Evolutionary conservation across 306 rosid species (phyloP), one percentile per base, ranked within the genome.

Genomic region (Abrus pulchellus): DNA sequence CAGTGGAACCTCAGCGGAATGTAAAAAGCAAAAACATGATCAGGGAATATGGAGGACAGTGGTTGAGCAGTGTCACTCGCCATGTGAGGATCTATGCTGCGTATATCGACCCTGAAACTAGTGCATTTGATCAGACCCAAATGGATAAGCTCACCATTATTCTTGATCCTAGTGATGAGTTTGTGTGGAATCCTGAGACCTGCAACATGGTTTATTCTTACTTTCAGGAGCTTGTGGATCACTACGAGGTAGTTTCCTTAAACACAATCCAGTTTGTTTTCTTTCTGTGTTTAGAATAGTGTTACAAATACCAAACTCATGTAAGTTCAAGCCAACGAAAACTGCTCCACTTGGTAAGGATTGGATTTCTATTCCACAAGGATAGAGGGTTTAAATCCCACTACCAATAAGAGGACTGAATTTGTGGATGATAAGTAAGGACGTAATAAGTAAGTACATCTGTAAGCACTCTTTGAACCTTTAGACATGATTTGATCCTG

Each of bases 201-300:
- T 87, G 90, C 78, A 83, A 83, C 50, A 83, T 90, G 89, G 93
- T 93, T 43, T 93, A 78, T 80, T 87, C 96, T 66, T 93, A 90
- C 86, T 95, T 95, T 81, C 99, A 95, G 44, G 96, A 93, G 82
- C 99, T 93, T 82, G 99, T 93, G 9, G 98, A 95, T 88, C 97
- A 93, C 78, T 91, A 95, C 11, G 98, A 93, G 99, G 98, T 95
- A 86, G 27, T 61, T 38, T 55, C 43, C 56, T 74, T 63, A 55
- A 28, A 33, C 38, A 41, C 13, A n/a, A 5, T 11, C 38, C 29
- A 28, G 43, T 38, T 11, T 64, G 7, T 2, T 12, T n/a, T 71
- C 5, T 32, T 20, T 54, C 3, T 32, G 27, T 79, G 64, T 38
- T 61, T 49, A 32, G 14, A 61, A 50, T 80, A 67, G 48, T 55